These are phyloP conservation scores for Rhizopogon vesiculosus DNA, from an alignment of 768 basidiomycete species.

Conservation along the genomic window DNA sequence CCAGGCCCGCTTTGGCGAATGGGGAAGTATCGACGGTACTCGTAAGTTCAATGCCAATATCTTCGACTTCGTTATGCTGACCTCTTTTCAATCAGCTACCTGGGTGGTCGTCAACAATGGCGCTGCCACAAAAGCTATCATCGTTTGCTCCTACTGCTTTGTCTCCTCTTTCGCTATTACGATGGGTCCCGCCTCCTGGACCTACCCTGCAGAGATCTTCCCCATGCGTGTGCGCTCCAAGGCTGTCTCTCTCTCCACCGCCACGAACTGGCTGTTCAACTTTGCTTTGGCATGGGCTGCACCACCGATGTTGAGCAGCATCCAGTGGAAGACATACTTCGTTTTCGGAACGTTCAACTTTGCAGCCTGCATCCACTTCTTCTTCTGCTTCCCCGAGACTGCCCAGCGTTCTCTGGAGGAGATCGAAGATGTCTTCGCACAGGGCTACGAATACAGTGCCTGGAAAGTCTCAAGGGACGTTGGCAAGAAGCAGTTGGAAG, in stretches of 20 bases:
- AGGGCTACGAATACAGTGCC: slow-evolving; percentile 64
- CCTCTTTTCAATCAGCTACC: slow-evolving; percentile 24
- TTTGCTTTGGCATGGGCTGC: slow-evolving; percentile 73
- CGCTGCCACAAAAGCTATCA: slow-evolving; percentile 60
- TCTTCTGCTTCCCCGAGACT: slow-evolving; percentile 82
- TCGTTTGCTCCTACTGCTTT: slow-evolving; percentile 73
- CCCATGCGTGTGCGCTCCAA: slow-evolving; percentile 67
- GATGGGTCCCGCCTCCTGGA: slow-evolving; percentile 76
- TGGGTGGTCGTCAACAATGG: slow-evolving; percentile 59
- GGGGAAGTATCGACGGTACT: slow-evolving; percentile 42
- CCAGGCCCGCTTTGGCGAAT: slow-evolving; percentile 61
- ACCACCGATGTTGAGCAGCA: slow-evolving; percentile 60
- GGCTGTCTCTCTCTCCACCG: slow-evolving; percentile 40
- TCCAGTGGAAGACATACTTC: slow-evolving; percentile 76
- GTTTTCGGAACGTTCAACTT: slow-evolving; percentile 78
- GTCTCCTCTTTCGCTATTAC: slow-evolving; percentile 72
- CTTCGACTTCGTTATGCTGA: background rate
- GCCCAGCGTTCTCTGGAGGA: slow-evolving; percentile 72
- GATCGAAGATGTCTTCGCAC: slow-evolving; percentile 71
- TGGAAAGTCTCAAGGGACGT: slow-evolving; percentile 63
- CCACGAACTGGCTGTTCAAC: slow-evolving; percentile 64
- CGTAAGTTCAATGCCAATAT: slow-evolving; percentile 17
- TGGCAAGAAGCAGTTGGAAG: slow-evolving; percentile 55
- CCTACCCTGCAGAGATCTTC: slow-evolving; percentile 70
- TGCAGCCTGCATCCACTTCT: slow-evolving; percentile 62